Base-by-base conservation (phyloP, 140 eudicot genomes). In the Ambrosia hybrid region DNA sequence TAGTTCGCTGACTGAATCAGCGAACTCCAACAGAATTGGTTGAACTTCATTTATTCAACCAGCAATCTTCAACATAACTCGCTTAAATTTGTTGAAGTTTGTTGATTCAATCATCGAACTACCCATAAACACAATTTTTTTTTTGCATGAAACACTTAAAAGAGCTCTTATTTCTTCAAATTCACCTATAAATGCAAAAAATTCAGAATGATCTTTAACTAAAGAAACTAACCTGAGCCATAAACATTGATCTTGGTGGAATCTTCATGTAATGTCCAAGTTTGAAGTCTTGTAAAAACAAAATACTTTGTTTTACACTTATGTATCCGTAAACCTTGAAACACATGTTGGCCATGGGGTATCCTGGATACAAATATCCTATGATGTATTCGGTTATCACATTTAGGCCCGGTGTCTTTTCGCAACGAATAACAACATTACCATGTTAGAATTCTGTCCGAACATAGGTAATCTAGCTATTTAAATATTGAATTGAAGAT, bases 181-280 rank as follows among this genome's bases (percentile, higher is more conserved):
- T 21, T 21, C 30, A 21, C 30, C 30, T 21, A 21, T 21, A 6
- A 21, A 11, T 12, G 67, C 30, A 39, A 39, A 39, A 37, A 3
- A 37, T 3, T 37, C 5, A 37, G 41, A 4, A 4, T 37, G 41
- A 37, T 37, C 41, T 39, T 39, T 3, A 3, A 3, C 1, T 39
- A 37, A 0, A 3, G 66, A 67, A 39, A 70, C 74, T 15, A 61
- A 92, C 92, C 98, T 92, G 96, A 9, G 98, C 91, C 86, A 83
- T 81, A 64, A 89, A 89, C 96, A 89, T 89, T 6, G 95, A 83
- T 79, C 96, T 70, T 5, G 98, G 96, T 3, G 98, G 98, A 55
- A 93, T 89, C 80, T 92, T 92, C 96, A 93, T 93, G 85, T 89
- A 93, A 65, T 89, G 96, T 9, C 98, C 98, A 51, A 93, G 96